Conservation (phyloP, 169 alveolate genomes). For the Eimeria necatrix region DNA sequence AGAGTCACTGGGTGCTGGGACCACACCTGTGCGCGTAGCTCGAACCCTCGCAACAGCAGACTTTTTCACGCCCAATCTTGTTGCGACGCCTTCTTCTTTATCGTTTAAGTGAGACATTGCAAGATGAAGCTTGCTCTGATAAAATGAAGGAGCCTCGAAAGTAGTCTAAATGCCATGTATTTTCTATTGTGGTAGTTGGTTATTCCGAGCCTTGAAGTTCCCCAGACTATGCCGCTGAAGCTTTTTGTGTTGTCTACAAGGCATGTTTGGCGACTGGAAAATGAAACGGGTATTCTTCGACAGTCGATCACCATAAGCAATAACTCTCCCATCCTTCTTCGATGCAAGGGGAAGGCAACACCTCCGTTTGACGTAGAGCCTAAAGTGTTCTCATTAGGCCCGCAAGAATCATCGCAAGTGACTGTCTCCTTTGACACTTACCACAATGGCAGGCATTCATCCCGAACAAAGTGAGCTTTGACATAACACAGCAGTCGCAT, state of each 20-base stretch:
- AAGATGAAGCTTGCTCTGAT: neutral
- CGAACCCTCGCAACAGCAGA: constrained; percentile 72
- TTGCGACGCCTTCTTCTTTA: constrained; percentile 44
- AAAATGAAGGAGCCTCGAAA: neutral
- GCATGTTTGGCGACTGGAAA: constrained; percentile 36
- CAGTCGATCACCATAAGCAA: constrained; percentile 88
- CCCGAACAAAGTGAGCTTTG: constrained; percentile 64
- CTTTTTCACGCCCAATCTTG: constrained; percentile 69
- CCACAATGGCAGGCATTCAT: constrained; percentile 82
- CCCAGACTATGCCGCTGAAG: neutral
- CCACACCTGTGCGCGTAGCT: constrained; percentile 67
- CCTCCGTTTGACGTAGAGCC: constrained; percentile 93
- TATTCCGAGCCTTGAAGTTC: neutral
- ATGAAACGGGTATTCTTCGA: constrained; percentile 82
- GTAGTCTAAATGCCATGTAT: neutral
- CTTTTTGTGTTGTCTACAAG: constrained; percentile 7
- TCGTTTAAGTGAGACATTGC: constrained; percentile 61
- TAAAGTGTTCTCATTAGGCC: constrained; percentile 88
- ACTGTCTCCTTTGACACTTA: constrained; percentile 93
- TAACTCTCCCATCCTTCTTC: constrained; percentile 90
- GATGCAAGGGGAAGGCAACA: constrained; percentile 88
- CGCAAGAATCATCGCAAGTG: constrained; percentile 87
- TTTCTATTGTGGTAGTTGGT: neutral
- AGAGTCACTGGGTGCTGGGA: constrained; percentile 77
- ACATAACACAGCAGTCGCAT: neutral